Evolutionary conservation across 2,329 filamentous ascomycete species (phyloP).

Genomic region (Aphanoascus verrucosus): DNA sequence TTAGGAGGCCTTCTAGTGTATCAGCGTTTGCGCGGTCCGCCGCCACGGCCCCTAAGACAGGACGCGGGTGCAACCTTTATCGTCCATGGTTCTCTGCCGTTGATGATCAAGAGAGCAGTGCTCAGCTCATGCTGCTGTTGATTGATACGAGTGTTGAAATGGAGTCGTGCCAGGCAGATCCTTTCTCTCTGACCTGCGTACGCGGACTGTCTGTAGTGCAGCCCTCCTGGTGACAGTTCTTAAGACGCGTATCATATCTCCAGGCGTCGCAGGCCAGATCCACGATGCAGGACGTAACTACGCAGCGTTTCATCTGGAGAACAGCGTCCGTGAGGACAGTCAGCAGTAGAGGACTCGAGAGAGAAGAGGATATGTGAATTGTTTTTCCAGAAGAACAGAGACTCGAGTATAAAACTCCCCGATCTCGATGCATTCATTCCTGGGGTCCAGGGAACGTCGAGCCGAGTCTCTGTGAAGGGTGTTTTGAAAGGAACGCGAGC

Average conservation of each 20-base stretch:
- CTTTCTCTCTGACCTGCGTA: too few relatives aligned
- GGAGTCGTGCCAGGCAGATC: too few relatives aligned
- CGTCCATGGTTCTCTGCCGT: too few relatives aligned
- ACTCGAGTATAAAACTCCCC: background rate
- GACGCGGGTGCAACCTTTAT: too few relatives aligned
- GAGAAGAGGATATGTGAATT: too few relatives aligned
- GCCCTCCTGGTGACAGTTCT: too few relatives aligned
- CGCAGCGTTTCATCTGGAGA: background rate
- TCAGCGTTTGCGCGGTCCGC: slow-evolving; percentile 1
- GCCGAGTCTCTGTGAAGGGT: background rate
- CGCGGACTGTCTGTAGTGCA: too few relatives aligned
- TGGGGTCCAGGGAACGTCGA: background rate
- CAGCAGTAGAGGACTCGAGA: background rate
- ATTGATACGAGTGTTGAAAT: too few relatives aligned
- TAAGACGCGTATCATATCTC: background rate
- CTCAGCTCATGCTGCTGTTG: too few relatives aligned
- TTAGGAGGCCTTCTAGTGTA: slow-evolving; percentile 5
- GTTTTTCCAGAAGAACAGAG: background rate
- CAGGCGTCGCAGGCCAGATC: background rate
- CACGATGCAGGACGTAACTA: background rate
- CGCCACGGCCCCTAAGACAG: background rate
- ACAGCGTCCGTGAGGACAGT: background rate
- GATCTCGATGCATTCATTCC: background rate
- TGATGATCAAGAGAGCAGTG: too few relatives aligned
- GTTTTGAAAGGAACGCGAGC: background rate